Percentiles rank a stretch among this genome's conserved stretches.
These are phyloP conservation scores for Ceratobasidium sp. DNA, from an alignment of 1,284 basidiomycete species.

Conservation along the genomic window DNA sequence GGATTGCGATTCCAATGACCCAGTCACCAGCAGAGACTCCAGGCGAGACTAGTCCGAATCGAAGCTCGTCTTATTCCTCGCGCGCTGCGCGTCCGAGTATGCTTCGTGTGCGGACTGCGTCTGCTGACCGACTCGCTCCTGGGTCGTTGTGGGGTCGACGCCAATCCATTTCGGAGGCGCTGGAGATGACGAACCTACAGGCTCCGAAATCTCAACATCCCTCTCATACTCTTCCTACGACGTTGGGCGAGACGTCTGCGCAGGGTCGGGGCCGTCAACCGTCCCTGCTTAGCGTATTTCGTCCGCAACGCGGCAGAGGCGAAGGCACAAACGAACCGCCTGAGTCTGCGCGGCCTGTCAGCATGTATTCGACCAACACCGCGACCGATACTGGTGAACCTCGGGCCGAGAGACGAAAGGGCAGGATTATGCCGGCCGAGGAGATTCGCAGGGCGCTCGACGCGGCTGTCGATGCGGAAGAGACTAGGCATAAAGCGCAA, in stretches of 20 bases:
- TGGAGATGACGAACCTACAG: constrained; percentile 29
- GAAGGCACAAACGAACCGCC: background rate
- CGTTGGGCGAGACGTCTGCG: background rate
- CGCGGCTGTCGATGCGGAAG: constrained; percentile 25
- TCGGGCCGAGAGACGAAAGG: constrained; percentile 4
- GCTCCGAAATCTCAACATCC: background rate
- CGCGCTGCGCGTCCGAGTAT: constrained; percentile 29
- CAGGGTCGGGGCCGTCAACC: constrained; percentile 1
- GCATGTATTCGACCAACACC: constrained; percentile 23
- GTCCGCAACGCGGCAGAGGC: background rate
- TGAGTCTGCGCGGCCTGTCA: constrained; percentile 2
- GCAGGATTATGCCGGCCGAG: background rate
- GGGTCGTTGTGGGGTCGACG: constrained; percentile 7
- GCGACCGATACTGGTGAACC: constrained; percentile 12
- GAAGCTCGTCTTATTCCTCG: constrained; percentile 10
- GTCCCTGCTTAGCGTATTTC: constrained; percentile 20
- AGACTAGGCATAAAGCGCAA: background rate
- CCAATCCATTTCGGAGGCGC: constrained; percentile 15
- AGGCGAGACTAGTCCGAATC: constrained; percentile 1
- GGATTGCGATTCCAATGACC: constrained; percentile 13
- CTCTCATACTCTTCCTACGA: background rate
- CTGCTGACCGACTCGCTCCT: background rate
- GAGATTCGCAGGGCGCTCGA: constrained; percentile 32
- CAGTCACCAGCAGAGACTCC: constrained; percentile 21
- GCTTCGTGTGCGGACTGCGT: constrained; percentile 24